These are phyloP conservation scores for Heritiera fomes DNA, from an alignment of 345 rosid species.

Conservation along the genomic window DNA sequence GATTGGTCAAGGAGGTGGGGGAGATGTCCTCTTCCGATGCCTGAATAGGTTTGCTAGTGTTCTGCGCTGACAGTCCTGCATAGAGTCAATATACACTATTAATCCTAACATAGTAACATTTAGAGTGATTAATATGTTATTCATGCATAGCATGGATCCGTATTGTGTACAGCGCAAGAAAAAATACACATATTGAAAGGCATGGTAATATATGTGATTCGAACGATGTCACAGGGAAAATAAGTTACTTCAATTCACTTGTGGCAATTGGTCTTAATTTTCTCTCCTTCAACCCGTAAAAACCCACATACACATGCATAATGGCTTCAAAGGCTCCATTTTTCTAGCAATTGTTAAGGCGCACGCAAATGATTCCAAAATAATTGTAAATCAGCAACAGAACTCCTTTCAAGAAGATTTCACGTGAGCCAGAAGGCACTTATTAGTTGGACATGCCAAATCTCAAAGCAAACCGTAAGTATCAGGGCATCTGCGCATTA, in stretches of 20 bases:
- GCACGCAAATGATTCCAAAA: neutral
- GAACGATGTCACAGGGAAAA: neutral
- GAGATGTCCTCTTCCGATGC: constrained; percentile 49
- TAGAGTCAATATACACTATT: neutral
- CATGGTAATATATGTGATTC: neutral
- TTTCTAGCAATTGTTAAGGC: neutral
- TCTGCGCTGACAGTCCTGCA: constrained; percentile 90
- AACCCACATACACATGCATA: neutral
- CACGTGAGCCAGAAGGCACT: neutral
- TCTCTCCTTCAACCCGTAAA: neutral
- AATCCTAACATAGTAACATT: neutral
- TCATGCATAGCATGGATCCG: neutral
- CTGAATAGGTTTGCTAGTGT: constrained; percentile 62
- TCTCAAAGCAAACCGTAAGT: neutral
- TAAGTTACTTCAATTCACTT: neutral
- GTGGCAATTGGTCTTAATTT: neutral
- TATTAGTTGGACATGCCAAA: neutral
- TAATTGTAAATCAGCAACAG: neutral
- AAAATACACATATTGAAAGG: neutral
- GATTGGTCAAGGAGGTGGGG: constrained; percentile 35
- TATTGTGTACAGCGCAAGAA: neutral
- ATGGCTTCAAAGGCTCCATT: constrained; percentile 6
- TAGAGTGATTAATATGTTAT: constrained; percentile 2
- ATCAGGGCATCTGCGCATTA: neutral
- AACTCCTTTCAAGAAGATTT: constrained; percentile 11